Conservation (phyloP, 768 basidiomycete genomes). For the Russula foetens region DNA sequence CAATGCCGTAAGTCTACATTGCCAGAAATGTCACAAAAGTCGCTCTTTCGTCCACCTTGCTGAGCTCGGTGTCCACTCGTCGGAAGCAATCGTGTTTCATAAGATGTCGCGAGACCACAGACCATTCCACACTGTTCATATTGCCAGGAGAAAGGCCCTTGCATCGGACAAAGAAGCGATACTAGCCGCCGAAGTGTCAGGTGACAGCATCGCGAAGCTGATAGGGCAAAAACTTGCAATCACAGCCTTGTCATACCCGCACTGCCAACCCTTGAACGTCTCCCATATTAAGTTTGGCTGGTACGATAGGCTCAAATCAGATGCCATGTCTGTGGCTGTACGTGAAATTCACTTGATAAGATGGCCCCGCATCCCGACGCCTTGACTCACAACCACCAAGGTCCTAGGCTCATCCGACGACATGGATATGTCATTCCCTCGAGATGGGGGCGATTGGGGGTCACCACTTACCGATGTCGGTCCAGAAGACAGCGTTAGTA, state of each 20-base stretch:
- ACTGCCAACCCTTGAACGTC: slow-evolving; percentile 40
- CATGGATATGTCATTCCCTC: slow-evolving; percentile 14
- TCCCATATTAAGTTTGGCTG: slow-evolving; percentile 42
- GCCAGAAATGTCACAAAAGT: slow-evolving; percentile 31
- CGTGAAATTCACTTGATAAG: slow-evolving; percentile 3
- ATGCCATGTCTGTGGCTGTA: background rate
- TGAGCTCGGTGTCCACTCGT: slow-evolving; percentile 29
- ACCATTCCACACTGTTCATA: slow-evolving; percentile 32
- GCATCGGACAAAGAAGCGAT: slow-evolving; percentile 10
- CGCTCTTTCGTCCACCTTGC: slow-evolving; percentile 34
- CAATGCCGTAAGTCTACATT: slow-evolving; percentile 24
- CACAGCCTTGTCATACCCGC: slow-evolving; percentile 39
- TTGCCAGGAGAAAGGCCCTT: slow-evolving; percentile 19
- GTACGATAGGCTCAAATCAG: slow-evolving; percentile 40
- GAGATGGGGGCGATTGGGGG: background rate
- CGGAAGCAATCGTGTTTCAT: slow-evolving; percentile 28
- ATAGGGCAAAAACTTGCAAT: slow-evolving; percentile 33
- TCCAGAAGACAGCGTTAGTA: slow-evolving; percentile 11
- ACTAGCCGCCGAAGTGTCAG: slow-evolving; percentile 31
- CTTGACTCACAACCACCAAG: slow-evolving; percentile 5
- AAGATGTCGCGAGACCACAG: slow-evolving; percentile 9
- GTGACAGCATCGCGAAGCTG: slow-evolving; percentile 27
- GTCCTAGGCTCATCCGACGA: background rate
- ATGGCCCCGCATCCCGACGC: background rate
- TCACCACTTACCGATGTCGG: slow-evolving; percentile 5